Base-by-base conservation (phyloP, 768 basidiomycete species). In the Tylopilus rubrobrunneus region DNA sequence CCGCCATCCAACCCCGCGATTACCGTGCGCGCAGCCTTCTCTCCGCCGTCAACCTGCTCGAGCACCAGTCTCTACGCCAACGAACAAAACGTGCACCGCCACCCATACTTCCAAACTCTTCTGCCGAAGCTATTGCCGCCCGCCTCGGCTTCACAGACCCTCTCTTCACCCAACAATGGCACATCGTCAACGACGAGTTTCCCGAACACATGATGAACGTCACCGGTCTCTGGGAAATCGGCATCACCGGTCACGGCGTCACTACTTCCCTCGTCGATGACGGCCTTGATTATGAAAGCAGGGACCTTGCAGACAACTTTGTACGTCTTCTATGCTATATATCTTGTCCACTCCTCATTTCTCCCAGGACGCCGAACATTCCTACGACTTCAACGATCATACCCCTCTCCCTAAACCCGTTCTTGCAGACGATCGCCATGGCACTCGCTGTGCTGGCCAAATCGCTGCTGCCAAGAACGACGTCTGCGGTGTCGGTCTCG, bases 351-450 rank as follows among this genome's bases (percentile, higher is more conserved):
- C 10, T 7, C 15, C 45, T 47, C 39, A 60, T 40, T n/a, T 39
- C 12, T 46, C 31, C 2, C 57, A 97, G 95, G 91, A 86, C 65
- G 82, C 86, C 11, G 83, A 82, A 23, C 85, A 94, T 55, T 98
- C 95, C 0, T 89, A 93, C 66, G 95, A 99, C 70, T 99, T 93
- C 70, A 99, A 99, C 68, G 93, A 96, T 65, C 93, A 98, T 64
- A 83, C 83, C 27, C 75, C 83, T 14, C 76, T 98, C 7, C 97
- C 97, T 10, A 87, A 86, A 33, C 97, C 97, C 0, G 81, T 86
- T 53, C 83, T 95, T 42, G 80, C 77, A 25, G 95, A 98, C 59
- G 97, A 99, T 62, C 91, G 92, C 62, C 97, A 99, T 66, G 97
- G 97, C 11, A 99, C 97, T 0, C 88, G 97, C 2, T 99, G 97